These are phyloP conservation scores for Eucalyptus curtisii DNA, from an alignment of 345 rosid genomes.

Conservation along the genomic window DNA sequence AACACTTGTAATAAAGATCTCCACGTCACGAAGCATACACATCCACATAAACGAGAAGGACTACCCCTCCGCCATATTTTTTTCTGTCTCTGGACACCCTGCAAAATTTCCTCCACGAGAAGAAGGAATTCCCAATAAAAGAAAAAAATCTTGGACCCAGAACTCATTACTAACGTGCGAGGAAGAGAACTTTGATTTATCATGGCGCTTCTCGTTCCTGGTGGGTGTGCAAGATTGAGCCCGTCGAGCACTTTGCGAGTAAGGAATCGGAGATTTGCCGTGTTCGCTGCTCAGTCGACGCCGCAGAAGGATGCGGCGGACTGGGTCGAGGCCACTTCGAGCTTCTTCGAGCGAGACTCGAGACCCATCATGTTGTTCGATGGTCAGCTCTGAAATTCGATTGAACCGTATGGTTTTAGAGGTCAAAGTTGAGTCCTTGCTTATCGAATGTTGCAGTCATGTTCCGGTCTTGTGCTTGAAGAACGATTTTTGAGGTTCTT, in stretches of 20 bases:
- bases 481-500: background rate
- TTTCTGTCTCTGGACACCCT: background rate
- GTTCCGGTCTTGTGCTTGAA: background rate
- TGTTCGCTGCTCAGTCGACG: conserved; percentile 23
- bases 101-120: background rate
- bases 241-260: background rate
- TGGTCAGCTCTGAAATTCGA: conserved; percentile 19
- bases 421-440: background rate
- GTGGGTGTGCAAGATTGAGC: conserved; percentile 8
- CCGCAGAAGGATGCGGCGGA: conserved; percentile 15
- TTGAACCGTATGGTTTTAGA: background rate
- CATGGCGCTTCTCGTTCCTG: conserved; percentile 40
- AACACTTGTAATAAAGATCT: background rate
- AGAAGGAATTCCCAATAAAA: background rate
- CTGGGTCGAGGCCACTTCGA: conserved; percentile 47
- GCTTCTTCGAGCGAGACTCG: conserved; percentile 59
- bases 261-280: conserved; percentile 6
- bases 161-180: background rate
- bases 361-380: conserved; percentile 90
- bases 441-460: background rate
- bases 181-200: background rate
- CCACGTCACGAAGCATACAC: background rate
- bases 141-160: background rate
- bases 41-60: background rate
- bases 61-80: background rate